Conservation (phyloP, 1,284 basidiomycete genomes). For the Melanopsichium pennsylvanicum region DNA sequence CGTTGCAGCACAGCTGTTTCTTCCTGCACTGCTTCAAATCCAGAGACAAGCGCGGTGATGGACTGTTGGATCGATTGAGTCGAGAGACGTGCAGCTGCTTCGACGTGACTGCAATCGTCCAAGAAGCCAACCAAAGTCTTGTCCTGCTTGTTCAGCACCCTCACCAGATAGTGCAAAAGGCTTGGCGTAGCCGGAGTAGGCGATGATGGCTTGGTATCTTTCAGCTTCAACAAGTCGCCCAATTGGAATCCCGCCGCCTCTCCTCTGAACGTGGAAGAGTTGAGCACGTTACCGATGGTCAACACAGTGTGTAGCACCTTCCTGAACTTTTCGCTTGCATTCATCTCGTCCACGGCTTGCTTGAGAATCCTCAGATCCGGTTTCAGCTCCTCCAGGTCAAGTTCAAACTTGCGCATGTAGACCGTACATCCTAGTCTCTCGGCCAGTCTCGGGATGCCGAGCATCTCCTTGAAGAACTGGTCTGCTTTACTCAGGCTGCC, state of each 20-base stretch:
- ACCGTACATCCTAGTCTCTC: conserved; percentile 82
- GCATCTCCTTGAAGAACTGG: conserved; percentile 83
- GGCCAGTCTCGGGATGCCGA: conserved; percentile 77
- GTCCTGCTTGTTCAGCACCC: conserved; percentile 76
- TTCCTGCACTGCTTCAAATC: conserved; percentile 33
- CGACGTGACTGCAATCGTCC: conserved; percentile 81
- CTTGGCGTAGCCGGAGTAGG: conserved; percentile 78
- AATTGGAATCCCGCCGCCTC: conserved; percentile 83
- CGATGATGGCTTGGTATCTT: conserved; percentile 81
- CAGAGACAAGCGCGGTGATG: conserved; percentile 35
- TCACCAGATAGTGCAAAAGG: conserved; percentile 83
- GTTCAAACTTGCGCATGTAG: conserved; percentile 79
- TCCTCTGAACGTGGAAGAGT: conserved; percentile 82
- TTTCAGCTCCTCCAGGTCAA: conserved; percentile 82
- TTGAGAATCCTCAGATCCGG: conserved; percentile 82
- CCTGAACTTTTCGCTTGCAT: conserved; percentile 75
- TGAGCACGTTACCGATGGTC: conserved; percentile 81
- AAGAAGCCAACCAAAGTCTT: conserved; percentile 76
- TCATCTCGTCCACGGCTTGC: conserved; percentile 78
- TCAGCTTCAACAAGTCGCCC: conserved; percentile 81
- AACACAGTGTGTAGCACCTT: conserved; percentile 74
- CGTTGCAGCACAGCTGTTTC: conserved; percentile 37
- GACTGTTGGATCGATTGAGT: conserved; percentile 38
- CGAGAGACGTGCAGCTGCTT: conserved; percentile 72
- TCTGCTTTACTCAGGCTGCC: conserved; percentile 73